Percentiles rank a stretch among this genome's conserved stretches.
Evolutionary conservation across 1,284 basidiomycete species (phyloP).

Genomic region (Marasmius sp.): DNA sequence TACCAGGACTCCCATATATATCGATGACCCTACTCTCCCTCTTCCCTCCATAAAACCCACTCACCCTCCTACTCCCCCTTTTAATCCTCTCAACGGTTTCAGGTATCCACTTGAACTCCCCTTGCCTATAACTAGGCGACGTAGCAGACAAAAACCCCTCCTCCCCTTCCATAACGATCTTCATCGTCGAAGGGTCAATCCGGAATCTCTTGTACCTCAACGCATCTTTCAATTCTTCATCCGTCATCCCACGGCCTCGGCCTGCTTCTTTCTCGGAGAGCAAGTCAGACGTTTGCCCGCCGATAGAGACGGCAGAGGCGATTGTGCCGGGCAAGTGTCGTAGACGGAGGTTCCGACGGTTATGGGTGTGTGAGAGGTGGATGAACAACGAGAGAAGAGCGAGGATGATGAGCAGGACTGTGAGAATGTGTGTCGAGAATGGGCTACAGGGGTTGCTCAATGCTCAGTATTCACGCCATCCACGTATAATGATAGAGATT

Average conservation of each 20-base stretch:
- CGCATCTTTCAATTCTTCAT: slow-evolving; percentile 38
- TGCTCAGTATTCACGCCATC: slow-evolving; percentile 1
- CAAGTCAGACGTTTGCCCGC: slow-evolving; percentile 45
- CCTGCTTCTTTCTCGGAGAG: slow-evolving; percentile 27
- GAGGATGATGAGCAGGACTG: slow-evolving; percentile 40
- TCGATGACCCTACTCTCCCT: not conserved
- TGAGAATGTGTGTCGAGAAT: slow-evolving; percentile 44
- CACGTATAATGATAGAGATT: not conserved
- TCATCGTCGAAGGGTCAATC: slow-evolving; percentile 45
- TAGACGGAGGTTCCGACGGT: slow-evolving; percentile 41
- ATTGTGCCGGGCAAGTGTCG: slow-evolving; percentile 51
- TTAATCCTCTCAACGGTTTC: slow-evolving; percentile 23
- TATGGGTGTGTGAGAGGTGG: slow-evolving; percentile 43
- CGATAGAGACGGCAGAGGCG: slow-evolving; percentile 52
- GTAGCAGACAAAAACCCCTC: slow-evolving; percentile 37
- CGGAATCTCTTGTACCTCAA: slow-evolving; percentile 45
- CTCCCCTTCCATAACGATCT: slow-evolving; percentile 53
- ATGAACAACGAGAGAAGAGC: slow-evolving; percentile 41
- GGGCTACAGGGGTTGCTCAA: slow-evolving; percentile 26
- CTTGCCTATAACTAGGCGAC: slow-evolving; percentile 20
- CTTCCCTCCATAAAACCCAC: not conserved
- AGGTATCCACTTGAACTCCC: slow-evolving; percentile 11
- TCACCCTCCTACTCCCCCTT: slow-evolving; percentile 8
- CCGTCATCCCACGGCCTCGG: slow-evolving; percentile 1
- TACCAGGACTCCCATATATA: not conserved